These are phyloP conservation scores for Ligustrum vulgare DNA, from an alignment of 257 asterid genomes.

Conservation along the genomic window DNA sequence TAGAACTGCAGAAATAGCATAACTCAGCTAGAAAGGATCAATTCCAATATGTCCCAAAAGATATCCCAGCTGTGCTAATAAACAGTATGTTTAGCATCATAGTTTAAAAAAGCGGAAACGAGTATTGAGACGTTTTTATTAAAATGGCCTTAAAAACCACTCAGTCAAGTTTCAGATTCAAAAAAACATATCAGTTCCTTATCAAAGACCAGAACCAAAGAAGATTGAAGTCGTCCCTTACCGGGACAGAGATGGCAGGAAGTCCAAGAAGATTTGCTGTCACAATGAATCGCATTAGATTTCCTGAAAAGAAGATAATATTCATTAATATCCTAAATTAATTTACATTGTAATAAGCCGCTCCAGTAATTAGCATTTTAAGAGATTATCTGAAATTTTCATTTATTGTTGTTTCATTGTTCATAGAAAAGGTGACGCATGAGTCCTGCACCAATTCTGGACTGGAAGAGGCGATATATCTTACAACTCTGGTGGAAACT, in stretches of 20 bases:
- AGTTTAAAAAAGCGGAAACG: too few relatives aligned
- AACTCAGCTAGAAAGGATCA: not conserved
- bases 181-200: not conserved
- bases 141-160: not conserved
- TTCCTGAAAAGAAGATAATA: constrained; percentile 47
- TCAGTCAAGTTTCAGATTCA: not conserved
- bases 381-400: not conserved
- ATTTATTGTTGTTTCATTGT: not conserved
- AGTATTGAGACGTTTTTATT: too few relatives aligned
- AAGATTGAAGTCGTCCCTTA: constrained; percentile 40
- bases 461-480: too few relatives aligned
- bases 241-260: constrained; percentile 94
- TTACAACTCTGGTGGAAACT: not conserved
- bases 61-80: not conserved
- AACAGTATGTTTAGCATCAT: not conserved
- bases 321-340: not conserved
- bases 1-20: not conserved
- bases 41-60: not conserved
- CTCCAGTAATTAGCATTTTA: not conserved
- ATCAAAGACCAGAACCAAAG: not conserved
- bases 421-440: not conserved
- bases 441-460: not conserved
- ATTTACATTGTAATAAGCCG: not conserved
- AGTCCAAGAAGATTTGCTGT: constrained; percentile 87
- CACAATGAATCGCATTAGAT: constrained; percentile 79